Conservation (phyloP, 306 rosid species). For the Arachis hypogaea region DNA sequence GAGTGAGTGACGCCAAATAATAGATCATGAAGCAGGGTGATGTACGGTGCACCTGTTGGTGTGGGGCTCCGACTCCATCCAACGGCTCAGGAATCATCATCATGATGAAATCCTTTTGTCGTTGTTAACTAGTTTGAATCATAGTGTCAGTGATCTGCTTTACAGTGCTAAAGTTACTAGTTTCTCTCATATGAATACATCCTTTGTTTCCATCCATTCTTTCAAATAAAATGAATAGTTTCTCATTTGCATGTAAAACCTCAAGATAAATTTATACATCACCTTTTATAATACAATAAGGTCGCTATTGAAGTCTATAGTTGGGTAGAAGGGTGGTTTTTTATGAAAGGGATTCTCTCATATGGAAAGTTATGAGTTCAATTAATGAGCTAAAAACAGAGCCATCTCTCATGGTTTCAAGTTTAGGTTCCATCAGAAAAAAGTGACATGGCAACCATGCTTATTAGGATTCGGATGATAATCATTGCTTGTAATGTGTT, state of each 20-base stretch:
- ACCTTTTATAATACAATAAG: background rate
- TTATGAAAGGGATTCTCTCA: slow-evolving; percentile 10
- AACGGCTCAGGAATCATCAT: slow-evolving; percentile 31
- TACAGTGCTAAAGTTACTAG: slow-evolving; percentile 3
- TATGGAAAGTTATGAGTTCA: background rate
- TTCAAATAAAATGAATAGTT: no score
- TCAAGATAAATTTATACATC: background rate
- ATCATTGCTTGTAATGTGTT: slow-evolving; percentile 37
- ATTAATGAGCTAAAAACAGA: slow-evolving; percentile 11
- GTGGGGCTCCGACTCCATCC: slow-evolving; percentile 20
- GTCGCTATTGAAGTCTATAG: no score
- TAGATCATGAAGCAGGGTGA: no score
- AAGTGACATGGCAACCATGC: slow-evolving; percentile 24
- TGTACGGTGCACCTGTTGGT: no score
- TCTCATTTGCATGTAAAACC: background rate
- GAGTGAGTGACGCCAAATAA: slow-evolving; percentile 18
- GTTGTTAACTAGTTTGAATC: background rate
- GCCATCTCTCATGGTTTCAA: background rate
- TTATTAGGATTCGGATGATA: background rate
- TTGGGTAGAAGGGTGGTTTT: slow-evolving; percentile 22
- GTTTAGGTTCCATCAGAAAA: slow-evolving; percentile 7
- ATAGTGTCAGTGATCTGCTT: slow-evolving; percentile 21
- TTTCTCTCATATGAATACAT: background rate
- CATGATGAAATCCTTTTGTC: background rate
- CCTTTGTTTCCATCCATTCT: no score